These are phyloP conservation scores for Phaffia tasmanica DNA, from an alignment of 768 basidiomycete species.

Conservation along the genomic window DNA sequence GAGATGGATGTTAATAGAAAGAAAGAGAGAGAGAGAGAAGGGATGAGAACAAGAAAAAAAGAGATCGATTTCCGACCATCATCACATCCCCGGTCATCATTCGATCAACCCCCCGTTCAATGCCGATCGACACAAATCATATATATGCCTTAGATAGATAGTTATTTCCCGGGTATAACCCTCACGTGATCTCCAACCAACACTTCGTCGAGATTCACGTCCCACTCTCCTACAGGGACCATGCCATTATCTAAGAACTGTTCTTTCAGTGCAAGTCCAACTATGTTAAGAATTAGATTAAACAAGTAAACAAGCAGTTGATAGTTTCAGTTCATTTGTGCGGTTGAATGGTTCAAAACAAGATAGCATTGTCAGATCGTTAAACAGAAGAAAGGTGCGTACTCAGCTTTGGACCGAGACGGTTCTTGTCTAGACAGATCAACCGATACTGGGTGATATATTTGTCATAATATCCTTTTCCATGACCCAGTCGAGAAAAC, in stretches of 20 bases:
- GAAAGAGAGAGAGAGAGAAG: no score
- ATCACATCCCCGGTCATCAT: no score
- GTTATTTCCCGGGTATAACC: no score
- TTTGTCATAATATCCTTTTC: slow-evolving; percentile 17
- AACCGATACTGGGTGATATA: slow-evolving; percentile 7
- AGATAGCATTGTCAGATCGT: no score
- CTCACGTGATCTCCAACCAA: not conserved
- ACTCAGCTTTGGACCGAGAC: slow-evolving; percentile 8
- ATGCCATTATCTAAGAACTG: slow-evolving; percentile 6
- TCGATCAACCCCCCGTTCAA: no score
- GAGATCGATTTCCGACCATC: no score
- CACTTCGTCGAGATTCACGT: slow-evolving; percentile 13
- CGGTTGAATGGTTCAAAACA: not conserved
- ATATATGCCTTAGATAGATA: no score
- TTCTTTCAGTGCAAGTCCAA: slow-evolving; percentile 19
- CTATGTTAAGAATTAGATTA: slow-evolving; percentile 1
- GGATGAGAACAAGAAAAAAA: no score
- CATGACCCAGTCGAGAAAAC: slow-evolving; percentile 5
- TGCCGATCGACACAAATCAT: no score
- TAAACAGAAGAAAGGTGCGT: not conserved
- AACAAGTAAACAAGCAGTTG: not conserved
- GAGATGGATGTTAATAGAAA: no score
- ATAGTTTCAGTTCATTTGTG: not conserved
- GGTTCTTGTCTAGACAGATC: not conserved
- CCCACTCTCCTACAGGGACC: slow-evolving; percentile 19